These are phyloP conservation scores for Cunninghamia lanceolata DNA, from an alignment of 75 land plant species.

Conservation along the genomic window DNA sequence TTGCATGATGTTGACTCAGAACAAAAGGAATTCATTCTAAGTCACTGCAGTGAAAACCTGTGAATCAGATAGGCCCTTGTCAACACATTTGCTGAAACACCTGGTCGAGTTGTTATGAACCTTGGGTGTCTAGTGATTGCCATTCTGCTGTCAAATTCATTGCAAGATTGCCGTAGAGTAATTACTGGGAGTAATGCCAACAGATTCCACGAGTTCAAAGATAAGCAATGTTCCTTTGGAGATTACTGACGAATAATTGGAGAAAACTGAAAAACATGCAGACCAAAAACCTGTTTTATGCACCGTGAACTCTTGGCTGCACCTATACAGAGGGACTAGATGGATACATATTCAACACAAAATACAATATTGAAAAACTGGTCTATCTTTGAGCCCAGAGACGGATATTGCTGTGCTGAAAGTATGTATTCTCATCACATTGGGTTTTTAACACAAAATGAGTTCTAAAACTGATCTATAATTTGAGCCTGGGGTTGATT, in stretches of 20 bases:
- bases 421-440: neutral
- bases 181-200: constrained; percentile 35
- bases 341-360: neutral
- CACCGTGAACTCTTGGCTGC: neutral
- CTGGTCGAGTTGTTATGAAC: constrained; percentile 34
- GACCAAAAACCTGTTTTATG: neutral
- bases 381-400: neutral
- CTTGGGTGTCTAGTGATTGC: constrained; percentile 44
- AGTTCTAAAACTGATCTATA: neutral
- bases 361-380: neutral
- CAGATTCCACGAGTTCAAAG: constrained; percentile 22
- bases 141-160: constrained; percentile 36
- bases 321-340: neutral
- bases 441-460: neutral
- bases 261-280: neutral
- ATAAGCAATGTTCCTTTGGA: constrained; percentile 33
- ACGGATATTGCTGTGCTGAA: neutral
- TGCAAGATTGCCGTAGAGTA: constrained; percentile 14
- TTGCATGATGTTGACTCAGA: constrained; percentile 5
- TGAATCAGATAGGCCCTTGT: constrained; percentile 28
- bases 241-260: constrained; percentile 23
- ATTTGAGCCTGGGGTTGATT: neutral
- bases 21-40: neutral
- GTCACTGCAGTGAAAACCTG: neutral
- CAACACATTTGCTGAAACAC: constrained; percentile 4